Conservation (phyloP, 306 rosid genomes). For the Ormosia semicastrata region DNA sequence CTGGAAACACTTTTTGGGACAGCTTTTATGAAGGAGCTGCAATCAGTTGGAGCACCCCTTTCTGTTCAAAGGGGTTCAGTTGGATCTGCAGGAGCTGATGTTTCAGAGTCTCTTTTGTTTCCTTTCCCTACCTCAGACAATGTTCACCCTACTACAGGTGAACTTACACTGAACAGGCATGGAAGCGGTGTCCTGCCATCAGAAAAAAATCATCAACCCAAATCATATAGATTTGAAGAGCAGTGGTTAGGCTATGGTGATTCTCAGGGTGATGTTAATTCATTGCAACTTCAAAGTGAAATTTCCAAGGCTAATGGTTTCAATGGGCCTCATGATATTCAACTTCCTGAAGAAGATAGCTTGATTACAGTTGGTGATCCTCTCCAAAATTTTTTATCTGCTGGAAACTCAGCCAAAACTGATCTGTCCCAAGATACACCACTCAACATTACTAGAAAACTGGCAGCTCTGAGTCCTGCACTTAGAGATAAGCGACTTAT, state of each 20-base stretch:
- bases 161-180: constrained; percentile 44
- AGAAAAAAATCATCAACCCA: constrained; percentile 50
- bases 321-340: constrained; percentile 53
- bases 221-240: constrained; percentile 52
- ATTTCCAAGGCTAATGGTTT: constrained; percentile 53
- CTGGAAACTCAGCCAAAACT: constrained; percentile 53
- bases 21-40: constrained; percentile 97
- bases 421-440: constrained; percentile 54
- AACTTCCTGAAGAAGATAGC: constrained; percentile 79
- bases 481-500: constrained; percentile 57
- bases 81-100: constrained; percentile 57
- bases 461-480: constrained; percentile 57
- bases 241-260: constrained; percentile 57
- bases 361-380: constrained; percentile 59
- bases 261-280: constrained; percentile 53
- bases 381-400: constrained; percentile 53
- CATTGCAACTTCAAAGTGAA: constrained; percentile 49
- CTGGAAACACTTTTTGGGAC: constrained; percentile 94
- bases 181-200: constrained; percentile 41
- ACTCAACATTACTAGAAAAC: constrained; percentile 59
- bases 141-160: constrained; percentile 43
- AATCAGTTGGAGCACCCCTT: constrained; percentile 96
- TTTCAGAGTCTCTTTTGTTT: constrained; percentile 52
- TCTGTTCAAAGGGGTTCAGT: no score
- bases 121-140: constrained; percentile 50